Evolutionary conservation across 164 flowering plant genomes (phyloP).

Genomic region (Piper longum): DNA sequence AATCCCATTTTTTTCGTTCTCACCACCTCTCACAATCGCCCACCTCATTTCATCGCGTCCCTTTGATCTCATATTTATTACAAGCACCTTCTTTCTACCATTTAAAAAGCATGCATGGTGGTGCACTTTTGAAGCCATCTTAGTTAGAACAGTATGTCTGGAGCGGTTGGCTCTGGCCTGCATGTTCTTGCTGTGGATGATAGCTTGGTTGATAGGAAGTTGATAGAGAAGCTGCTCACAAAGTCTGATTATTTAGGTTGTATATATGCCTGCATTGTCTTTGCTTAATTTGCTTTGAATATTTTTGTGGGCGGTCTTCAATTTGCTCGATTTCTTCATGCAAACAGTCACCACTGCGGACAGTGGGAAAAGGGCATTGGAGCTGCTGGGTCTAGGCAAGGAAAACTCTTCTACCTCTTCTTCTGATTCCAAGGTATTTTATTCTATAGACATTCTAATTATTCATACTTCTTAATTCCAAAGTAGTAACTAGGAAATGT

Average conservation of each 20-base stretch:
- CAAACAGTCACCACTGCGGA: slow-evolving; percentile 15
- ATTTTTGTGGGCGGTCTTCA: background rate
- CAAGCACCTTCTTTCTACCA: too few species aligned
- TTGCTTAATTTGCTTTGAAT: background rate
- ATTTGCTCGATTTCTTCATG: background rate
- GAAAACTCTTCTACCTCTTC: background rate
- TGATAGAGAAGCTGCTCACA: slow-evolving; percentile 9
- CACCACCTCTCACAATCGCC: background rate
- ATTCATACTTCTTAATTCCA: background rate
- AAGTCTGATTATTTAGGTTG: slow-evolving; percentile 10
- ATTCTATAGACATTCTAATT: background rate
- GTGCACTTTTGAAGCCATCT: background rate
- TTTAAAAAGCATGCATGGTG: too few species aligned
- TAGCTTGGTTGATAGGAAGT: slow-evolving; percentile 9
- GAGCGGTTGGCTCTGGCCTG: background rate
- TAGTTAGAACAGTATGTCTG: background rate
- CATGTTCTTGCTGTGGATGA: slow-evolving; percentile 16
- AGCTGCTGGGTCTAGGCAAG: slow-evolving; percentile 11
- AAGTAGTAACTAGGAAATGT: background rate
- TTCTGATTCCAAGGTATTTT: slow-evolving; percentile 1
- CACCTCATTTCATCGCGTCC: too few species aligned
- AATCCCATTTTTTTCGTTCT: background rate
- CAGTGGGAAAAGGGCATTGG: slow-evolving; percentile 13
- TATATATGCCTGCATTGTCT: background rate
- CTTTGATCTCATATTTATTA: too few species aligned